Evolutionary conservation across 2,329 filamentous ascomycete genomes (phyloP).

Genomic region (Botrytis medusae): DNA sequence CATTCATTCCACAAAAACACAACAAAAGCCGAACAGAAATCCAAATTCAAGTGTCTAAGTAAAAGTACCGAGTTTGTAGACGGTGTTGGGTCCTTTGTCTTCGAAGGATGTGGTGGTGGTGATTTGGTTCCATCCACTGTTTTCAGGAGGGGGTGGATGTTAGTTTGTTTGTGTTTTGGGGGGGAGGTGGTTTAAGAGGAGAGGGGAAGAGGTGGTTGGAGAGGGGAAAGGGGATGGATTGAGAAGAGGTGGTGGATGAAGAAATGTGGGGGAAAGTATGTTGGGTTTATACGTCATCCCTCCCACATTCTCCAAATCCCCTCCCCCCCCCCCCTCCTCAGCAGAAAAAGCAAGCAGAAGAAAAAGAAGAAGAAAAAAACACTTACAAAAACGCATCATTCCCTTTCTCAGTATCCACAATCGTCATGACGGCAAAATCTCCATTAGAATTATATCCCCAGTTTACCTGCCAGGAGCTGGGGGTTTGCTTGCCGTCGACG

Average conservation of each 20-base stretch:
- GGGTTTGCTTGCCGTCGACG: neutral
- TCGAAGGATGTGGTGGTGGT: neutral
- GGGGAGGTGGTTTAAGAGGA: neutral
- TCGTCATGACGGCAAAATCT: conserved; percentile 27
- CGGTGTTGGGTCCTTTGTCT: conserved; percentile 24
- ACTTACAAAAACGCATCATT: conserved; percentile 25
- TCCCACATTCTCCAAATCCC: too few relatives aligned
- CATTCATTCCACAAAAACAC: too few relatives aligned
- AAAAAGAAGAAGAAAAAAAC: neutral
- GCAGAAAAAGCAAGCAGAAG: neutral
- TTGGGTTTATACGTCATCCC: neutral
- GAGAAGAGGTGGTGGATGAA: too few relatives aligned
- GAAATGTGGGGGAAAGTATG: neutral
- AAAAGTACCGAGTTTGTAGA: conserved; percentile 24
- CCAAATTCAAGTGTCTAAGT: neutral
- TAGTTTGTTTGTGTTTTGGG: neutral
- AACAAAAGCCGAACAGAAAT: too few relatives aligned
- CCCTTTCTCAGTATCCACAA: conserved; percentile 11
- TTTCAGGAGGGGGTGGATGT: neutral
- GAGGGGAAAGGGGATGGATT: fast-evolving
- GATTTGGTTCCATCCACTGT: conserved; percentile 24
- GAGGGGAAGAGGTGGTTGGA: neutral
- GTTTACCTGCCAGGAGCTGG: conserved; percentile 19
- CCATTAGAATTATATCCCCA: conserved; percentile 25
- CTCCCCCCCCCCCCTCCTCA: too few relatives aligned